Base-by-base conservation (phyloP, 805 yeast genomes). In the Candida verbasci region DNA sequence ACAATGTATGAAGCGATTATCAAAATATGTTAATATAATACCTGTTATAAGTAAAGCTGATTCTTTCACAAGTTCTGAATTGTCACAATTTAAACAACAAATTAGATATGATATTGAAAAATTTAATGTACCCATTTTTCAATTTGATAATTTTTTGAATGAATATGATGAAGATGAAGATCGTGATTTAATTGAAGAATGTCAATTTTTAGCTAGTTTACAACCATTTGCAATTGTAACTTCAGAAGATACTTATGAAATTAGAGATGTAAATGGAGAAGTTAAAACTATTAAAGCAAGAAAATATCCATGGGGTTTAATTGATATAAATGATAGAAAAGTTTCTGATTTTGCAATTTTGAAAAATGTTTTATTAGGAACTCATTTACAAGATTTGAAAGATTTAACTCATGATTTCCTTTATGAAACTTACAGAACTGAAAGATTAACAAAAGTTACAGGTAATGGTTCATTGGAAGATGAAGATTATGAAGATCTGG, bases 271-370 rank as follows among this genome's bases (percentile, higher is more conserved):
- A 91, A 91, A 8, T 44, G 65, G 29, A 70, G 76, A 35, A 79
- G 76, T 80, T 8, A 59, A 69, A 22, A 42, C 59, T 3, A 84
- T 84, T 20, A 70, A 83, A 44, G 95, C 93, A 12, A 72, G 96
- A 50, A 71, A 72, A 51, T 89, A 87, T 62, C 70, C 66, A 12
- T 89, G 96, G 96, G 97, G 97, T 0, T 58, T 75, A 16, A 85
- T 86, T 10, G 95, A 88, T 50, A 73, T 76, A 39, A 67, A 67
- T 50, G 72, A 78, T 52, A 67, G 79, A 14, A 63, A 59, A 31
- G 62, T 60, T 48, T 66, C 76, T 26, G 83, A 78, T 50, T 77
- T 78, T 53, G 59, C 78, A 7, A 53, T 74, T 12, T 63, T 86
- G 50, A 78, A 82, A 44, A 73, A 81, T 32, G 91, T 84, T 3